Evolutionary conservation across 2,329 filamentous ascomycete species (phyloP).

Genomic region (Tolypocladium ophioglossoides): DNA sequence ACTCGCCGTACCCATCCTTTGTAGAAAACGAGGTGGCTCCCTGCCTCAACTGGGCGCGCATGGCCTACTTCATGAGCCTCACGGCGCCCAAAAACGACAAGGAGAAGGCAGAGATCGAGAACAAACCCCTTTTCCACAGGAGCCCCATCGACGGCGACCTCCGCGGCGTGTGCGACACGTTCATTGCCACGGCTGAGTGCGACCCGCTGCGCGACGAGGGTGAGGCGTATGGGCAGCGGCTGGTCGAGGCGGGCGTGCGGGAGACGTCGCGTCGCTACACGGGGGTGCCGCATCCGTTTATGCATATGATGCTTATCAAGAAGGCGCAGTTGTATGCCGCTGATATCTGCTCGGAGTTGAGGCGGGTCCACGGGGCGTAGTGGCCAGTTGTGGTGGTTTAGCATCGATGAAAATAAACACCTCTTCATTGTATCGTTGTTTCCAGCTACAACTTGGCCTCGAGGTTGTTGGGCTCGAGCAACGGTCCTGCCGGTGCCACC

Average conservation of each 20-base stretch:
- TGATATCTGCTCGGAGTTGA: conserved; percentile 3
- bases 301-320: conserved; percentile 1
- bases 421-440: neutral
- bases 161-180: conserved; percentile 1
- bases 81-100: neutral
- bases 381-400: neutral
- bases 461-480: neutral
- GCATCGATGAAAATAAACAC: neutral
- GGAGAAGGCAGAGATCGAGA: neutral
- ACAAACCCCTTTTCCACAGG: neutral
- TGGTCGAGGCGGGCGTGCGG: neutral
- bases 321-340: conserved; percentile 3
- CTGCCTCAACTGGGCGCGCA: conserved; percentile 3
- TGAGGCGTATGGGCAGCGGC: conserved; percentile 3
- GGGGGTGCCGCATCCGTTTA: conserved; percentile 3
- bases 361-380: neutral
- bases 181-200: conserved; percentile 2
- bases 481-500: conserved; percentile 9
- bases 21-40: conserved; percentile 2
- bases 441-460: neutral
- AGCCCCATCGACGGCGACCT: conserved; percentile 2
- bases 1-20: conserved; percentile 1
- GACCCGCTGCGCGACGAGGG: conserved; percentile 5
- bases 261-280: conserved; percentile 1
- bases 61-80: conserved; percentile 2